Evolutionary conservation across 1,284 basidiomycete genomes (phyloP).

Genomic region (Lignosus rhinocerotis): DNA sequence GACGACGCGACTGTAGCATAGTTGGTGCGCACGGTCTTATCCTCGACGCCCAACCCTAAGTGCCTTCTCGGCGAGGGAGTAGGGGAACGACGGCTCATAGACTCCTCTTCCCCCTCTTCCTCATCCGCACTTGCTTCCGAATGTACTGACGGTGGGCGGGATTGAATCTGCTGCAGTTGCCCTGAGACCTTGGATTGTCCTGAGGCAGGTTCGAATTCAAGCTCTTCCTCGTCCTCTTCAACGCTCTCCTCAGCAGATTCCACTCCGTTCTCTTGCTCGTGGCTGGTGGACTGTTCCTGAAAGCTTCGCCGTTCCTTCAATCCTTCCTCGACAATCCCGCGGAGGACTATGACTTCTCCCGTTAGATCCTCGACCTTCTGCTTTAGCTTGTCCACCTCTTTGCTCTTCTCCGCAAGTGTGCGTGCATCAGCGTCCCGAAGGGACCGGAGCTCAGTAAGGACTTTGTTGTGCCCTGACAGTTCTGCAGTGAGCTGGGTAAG

Average conservation of each 20-base stretch:
- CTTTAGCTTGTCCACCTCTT: slow-evolving; percentile 61
- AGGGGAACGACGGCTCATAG: slow-evolving; percentile 24
- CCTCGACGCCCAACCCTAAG: slow-evolving; percentile 13
- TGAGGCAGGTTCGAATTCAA: slow-evolving; percentile 12
- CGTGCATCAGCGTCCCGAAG: slow-evolving; percentile 64
- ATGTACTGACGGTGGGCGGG: slow-evolving; percentile 2
- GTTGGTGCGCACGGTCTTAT: slow-evolving; percentile 49
- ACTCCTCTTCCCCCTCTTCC: slow-evolving; percentile 16
- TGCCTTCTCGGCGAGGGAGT: slow-evolving; percentile 29
- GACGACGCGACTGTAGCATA: slow-evolving; percentile 40
- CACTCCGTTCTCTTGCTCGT: slow-evolving; percentile 14
- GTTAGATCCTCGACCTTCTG: slow-evolving; percentile 75
- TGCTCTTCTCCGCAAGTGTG: slow-evolving; percentile 58
- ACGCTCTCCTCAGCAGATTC: slow-evolving; percentile 5
- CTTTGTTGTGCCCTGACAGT: slow-evolving; percentile 69
- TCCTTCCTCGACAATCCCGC: slow-evolving; percentile 82
- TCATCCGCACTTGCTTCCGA: slow-evolving; percentile 35
- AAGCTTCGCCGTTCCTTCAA: slow-evolving; percentile 63
- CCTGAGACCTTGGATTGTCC: too few species aligned
- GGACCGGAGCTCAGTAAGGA: slow-evolving; percentile 63
- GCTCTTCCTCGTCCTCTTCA: slow-evolving; percentile 24
- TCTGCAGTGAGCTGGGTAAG: slow-evolving; percentile 74
- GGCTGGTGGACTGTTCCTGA: slow-evolving; percentile 29
- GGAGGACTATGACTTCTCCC: slow-evolving; percentile 80
- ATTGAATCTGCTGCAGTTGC: background rate